Percentiles rank a stretch among this genome's conserved stretches.
These are phyloP conservation scores for Solanum lycopersicoides DNA, from an alignment of 257 asterid species.

Conservation along the genomic window DNA sequence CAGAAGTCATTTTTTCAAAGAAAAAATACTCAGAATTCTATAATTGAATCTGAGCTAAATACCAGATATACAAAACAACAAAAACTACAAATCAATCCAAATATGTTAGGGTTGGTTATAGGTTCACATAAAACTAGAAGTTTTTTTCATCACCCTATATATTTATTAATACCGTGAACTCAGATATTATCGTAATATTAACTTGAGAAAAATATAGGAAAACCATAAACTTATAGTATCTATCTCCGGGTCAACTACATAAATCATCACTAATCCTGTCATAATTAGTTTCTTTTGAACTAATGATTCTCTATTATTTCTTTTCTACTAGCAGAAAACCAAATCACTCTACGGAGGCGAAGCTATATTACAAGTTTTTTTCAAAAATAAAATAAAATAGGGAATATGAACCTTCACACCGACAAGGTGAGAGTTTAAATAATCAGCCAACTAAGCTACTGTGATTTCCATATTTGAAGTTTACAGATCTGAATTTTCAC, in stretches of 20 bases:
- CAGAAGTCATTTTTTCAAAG: not conserved
- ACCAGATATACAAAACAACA: not conserved
- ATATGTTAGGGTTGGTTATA: not conserved
- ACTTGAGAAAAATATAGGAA: not conserved
- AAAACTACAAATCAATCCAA: not conserved
- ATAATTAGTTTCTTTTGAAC: not conserved
- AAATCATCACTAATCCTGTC: not conserved
- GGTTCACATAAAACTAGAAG: not conserved
- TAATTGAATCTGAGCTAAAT: not conserved
- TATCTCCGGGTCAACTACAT: not conserved
- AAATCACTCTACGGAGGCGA: not conserved
- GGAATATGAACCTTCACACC: not conserved
- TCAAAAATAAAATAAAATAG: not conserved
- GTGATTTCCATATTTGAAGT: rapidly evolving
- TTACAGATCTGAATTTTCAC: not conserved
- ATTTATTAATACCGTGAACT: not conserved
- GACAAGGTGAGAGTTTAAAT: not conserved
- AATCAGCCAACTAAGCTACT: not conserved
- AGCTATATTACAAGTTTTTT: not conserved
- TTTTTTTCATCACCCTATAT: not conserved
- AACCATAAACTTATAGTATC: not conserved
- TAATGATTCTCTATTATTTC: not conserved
- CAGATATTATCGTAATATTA: not conserved
- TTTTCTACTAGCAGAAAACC: not conserved
- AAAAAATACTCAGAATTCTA: not conserved